Percentiles rank a stretch among this genome's conserved stretches.
These are phyloP conservation scores for Epichloe typhina DNA, from an alignment of 2,329 filamentous ascomycete species.

Conservation along the genomic window DNA sequence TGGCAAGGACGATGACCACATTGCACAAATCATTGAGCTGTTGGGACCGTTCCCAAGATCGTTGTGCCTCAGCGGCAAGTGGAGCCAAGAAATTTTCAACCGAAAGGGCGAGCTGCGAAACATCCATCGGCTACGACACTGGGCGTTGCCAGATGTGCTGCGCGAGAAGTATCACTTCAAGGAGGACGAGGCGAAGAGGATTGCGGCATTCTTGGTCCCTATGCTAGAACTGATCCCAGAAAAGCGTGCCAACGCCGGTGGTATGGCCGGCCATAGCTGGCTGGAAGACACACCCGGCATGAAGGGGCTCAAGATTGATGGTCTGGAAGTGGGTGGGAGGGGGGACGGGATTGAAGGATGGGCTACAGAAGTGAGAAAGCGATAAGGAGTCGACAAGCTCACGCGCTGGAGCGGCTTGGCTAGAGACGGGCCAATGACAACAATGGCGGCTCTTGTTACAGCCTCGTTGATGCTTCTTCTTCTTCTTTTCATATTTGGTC, in stretches of 20 bases:
- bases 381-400: slow-evolving; percentile 31
- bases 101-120: slow-evolving; percentile 93
- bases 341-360: slow-evolving; percentile 83
- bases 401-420: slow-evolving; percentile 1
- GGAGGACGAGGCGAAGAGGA: slow-evolving; percentile 62
- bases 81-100: slow-evolving; percentile 98
- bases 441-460: neutral
- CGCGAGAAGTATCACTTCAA: slow-evolving; percentile 95
- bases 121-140: slow-evolving; percentile 90
- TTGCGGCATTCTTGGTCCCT: slow-evolving; percentile 72
- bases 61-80: slow-evolving; percentile 84
- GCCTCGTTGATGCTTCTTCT: neutral
- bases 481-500: neutral
- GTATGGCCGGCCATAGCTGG: slow-evolving; percentile 80
- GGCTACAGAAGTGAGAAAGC: slow-evolving; percentile 77
- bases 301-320: slow-evolving; percentile 62
- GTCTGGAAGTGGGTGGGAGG: slow-evolving; percentile 67
- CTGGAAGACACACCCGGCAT: slow-evolving; percentile 79
- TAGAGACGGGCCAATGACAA: neutral
- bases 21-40: slow-evolving; percentile 96
- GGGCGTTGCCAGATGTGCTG: slow-evolving; percentile 85
- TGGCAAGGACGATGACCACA: slow-evolving; percentile 98
- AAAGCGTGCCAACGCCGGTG: slow-evolving; percentile 84
- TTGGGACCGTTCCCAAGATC: slow-evolving; percentile 88
- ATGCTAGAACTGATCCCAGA: slow-evolving; percentile 87